phyloP scores from a whole-genome alignment of 768 basidiomycete genomes.

The Phanerochaete sordida region DNA sequence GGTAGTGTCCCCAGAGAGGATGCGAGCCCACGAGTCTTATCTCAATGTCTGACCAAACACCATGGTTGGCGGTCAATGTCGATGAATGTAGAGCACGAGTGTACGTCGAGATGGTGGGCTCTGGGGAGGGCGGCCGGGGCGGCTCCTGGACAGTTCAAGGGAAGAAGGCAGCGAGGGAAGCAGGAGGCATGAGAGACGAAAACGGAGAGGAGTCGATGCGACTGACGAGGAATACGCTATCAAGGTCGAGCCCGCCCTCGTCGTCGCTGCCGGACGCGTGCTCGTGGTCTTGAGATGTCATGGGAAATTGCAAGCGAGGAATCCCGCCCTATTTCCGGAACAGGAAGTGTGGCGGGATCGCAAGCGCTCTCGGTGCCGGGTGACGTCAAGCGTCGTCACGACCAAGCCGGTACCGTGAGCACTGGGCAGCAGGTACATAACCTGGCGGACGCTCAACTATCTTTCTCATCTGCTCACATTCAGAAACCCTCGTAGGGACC shows the following conservation, averaged over 20 bases:
- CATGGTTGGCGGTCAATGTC: background rate
- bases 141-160: slow-evolving; percentile 46
- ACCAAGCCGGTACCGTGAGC: too few species aligned
- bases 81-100: slow-evolving; percentile 24
- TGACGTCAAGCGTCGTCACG: background rate
- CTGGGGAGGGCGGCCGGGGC: slow-evolving; percentile 62
- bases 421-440: too few species aligned
- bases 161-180: background rate
- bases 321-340: background rate
- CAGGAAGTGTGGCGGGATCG: background rate
- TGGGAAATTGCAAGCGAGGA: background rate
- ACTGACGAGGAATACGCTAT: slow-evolving; percentile 49
- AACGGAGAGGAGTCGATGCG: slow-evolving; percentile 4
- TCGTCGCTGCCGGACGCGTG: slow-evolving; percentile 18
- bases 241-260: slow-evolving; percentile 36
- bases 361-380: background rate
- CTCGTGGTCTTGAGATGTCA: background rate
- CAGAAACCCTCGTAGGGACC: too few species aligned
- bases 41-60: slow-evolving; percentile 35
- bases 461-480: too few species aligned
- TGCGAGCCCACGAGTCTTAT: slow-evolving; percentile 77
- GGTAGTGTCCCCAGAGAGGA: slow-evolving; percentile 77
- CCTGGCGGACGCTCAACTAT: too few species aligned
- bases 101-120: slow-evolving; percentile 53
- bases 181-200: background rate